Evolutionary conservation across 805 yeast species (phyloP), one percentile per base, ranked within the genome.

Genomic region (Vanderwaltozyma verrucispora): DNA sequence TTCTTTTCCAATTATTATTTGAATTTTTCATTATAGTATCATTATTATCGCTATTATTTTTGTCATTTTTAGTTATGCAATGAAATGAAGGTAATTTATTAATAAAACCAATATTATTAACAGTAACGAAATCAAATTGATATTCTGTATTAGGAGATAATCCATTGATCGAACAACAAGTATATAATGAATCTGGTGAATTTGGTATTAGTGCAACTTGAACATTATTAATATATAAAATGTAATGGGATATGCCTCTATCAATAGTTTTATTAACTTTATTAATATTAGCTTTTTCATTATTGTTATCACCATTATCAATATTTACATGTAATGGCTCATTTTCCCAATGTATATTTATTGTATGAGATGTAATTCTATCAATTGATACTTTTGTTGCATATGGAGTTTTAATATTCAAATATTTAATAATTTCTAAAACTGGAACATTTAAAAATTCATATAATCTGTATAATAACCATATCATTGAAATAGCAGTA

Each of bases 261-360:
- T 29, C 17, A 12, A 7, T 35, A 1, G 16, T 27, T 5, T 26
- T 28, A 30, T 19, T 30, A 3, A 29, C 28, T 9, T 5, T n/a
- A 15, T 17, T 12, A 6, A 16, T 28, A 18, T 17, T 14, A 16
- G 17, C 21, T 17, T 23, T 24, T 16, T 28, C 15, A 5, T 4
- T 16, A 4, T 23, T 23, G n/a, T n/a, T n/a, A n/a, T n/a, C n/a
- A 8, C 6, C 7, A 28, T 16, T 19, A 23, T 30, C 19, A 12
- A 7, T 28, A 5, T 8, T 5, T 23, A 11, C 28, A 2, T 16
- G 3, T 17, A 21, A 24, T 18, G 33, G 33, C 36, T 57, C 60
- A 38, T 59, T 59, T 39, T 59, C 63, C 63, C 63, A 59, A 43
- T 57, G 60, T 12, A 59, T 39, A 3, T 60, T 53, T 7, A 59